Evolutionary conservation across 108 stramenopile species (phyloP), one percentile per base, ranked within the genome.

Genomic region (Nitzschia sp.): DNA sequence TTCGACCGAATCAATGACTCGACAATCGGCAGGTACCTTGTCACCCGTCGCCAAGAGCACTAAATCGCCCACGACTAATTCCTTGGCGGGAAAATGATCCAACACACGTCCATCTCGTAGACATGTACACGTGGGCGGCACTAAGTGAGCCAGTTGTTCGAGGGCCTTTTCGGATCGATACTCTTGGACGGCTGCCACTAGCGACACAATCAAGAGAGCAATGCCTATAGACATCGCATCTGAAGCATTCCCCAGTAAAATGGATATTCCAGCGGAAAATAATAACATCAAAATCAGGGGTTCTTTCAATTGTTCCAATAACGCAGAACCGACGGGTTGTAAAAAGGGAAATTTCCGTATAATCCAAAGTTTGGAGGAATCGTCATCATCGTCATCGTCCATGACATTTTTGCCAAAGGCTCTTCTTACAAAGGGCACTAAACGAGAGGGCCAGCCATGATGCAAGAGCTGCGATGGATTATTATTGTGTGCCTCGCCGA

Each of bases 181-280:
- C 76, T 98, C 98, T 77, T 99, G 98, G 35, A 97, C 75, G 29
- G 96, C 97, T 0, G 97, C 98, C 6, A 99, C 96, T 56, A 97
- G 62, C 8, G 83, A 82, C 1, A 98, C 97, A 66, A 98, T 98
- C 54, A 91, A 54, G 45, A 99, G 70, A 36, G 97, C 97, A 54
- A 94, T 76, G n/a, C 81, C 85, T 62, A 99, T 97, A 70, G 83
- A 87, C 31, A 98, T 62, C 18, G 97, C 98, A 71, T 98, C 98
- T 19, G 96, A 86, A 9, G 79, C 74, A 68, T 98, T 94, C 25
- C 93, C 91, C 46, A 98, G 62, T 28, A 83, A 35, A 4, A 94
- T 55, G 25, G 95, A 95, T 54, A 99, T 81, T 3, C 34, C 60
- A 9, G 97, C 96, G 0, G 90, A 93, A 42, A 83, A 87, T 21